Evolutionary conservation across 495 filamentous ascomycete species (phyloP).

Genomic region (Hypoxylon fragiforme): DNA sequence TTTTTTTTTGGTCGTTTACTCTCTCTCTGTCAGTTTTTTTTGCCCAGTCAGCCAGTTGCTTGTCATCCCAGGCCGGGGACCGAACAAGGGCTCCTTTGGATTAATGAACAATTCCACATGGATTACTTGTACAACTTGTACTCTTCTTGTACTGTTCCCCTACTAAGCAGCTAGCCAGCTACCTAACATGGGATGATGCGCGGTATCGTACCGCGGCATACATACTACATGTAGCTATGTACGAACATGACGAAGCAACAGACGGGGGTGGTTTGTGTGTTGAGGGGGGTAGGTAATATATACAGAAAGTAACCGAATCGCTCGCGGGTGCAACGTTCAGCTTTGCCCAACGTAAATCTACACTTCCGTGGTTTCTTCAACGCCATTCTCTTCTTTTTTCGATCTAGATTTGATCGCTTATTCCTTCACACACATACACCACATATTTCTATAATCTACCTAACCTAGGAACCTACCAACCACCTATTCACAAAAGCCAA

Average conservation of each 20-base stretch:
- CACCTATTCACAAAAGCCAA: conserved; percentile 10
- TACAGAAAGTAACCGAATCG: conserved; percentile 32
- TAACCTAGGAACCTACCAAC: no score
- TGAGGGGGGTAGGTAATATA: conserved; percentile 34
- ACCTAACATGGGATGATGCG: conserved; percentile 24
- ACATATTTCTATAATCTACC: no score
- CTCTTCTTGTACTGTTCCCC: no score
- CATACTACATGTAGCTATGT: no score
- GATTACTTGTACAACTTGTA: no score
- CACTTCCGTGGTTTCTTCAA: conserved; percentile 13
- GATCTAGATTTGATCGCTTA: conserved; percentile 9
- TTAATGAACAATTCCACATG: no score
- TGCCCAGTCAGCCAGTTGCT: conserved; percentile 22
- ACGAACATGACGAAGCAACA: conserved; percentile 24
- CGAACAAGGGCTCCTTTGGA: no score
- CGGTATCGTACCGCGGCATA: no score
- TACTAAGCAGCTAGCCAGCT: conserved; percentile 21
- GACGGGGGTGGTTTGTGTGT: conserved; percentile 12
- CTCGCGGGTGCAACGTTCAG: conserved; percentile 28
- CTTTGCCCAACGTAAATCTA: conserved; percentile 28
- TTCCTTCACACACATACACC: conserved; percentile 11
- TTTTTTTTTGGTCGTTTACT: no score
- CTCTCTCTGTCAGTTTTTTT: conserved; percentile 7
- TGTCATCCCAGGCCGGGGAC: no score
- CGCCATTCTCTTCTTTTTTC: conserved; percentile 8